These are phyloP conservation scores for Vicia villosa DNA, from an alignment of 306 rosid genomes.

Conservation along the genomic window DNA sequence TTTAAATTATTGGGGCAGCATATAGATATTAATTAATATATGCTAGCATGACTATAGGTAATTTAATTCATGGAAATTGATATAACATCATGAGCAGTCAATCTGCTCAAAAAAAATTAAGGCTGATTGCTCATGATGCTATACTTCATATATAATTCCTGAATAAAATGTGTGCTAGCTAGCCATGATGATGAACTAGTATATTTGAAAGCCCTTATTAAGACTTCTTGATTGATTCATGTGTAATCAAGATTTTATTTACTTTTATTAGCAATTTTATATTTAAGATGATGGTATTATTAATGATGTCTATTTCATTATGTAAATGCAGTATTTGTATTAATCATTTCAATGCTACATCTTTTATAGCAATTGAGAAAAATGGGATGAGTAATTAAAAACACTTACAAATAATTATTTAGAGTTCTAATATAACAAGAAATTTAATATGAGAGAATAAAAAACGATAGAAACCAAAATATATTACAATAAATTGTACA, in stretches of 20 bases:
- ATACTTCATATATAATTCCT: conserved; percentile 54
- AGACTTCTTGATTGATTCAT: conserved; percentile 30
- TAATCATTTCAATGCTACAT: conserved; percentile 45
- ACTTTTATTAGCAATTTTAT: conserved; percentile 30
- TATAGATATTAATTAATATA: conserved; percentile 22
- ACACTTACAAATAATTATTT: no score
- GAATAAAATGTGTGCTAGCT: conserved; percentile 47
- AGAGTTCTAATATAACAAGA: no score
- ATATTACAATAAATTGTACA: no score
- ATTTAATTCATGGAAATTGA: conserved; percentile 54
- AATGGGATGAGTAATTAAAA: no score
- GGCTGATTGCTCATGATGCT: conserved; percentile 99
- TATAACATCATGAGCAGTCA: conserved; percentile 99
- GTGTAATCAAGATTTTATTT: conserved; percentile 33
- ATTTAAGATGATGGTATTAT: conserved; percentile 30
- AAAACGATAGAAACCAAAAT: no score
- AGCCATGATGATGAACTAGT: conserved; percentile 16
- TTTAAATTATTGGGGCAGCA: conserved; percentile 32
- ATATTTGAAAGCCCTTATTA: conserved; percentile 28
- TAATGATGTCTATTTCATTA: conserved; percentile 32
- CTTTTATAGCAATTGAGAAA: no score
- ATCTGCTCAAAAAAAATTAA: conserved; percentile 68
- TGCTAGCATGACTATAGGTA: conserved; percentile 33
- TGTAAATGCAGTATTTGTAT: conserved; percentile 47
- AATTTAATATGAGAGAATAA: no score